Base-by-base conservation (phyloP, 164 flowering plant species). In the Vitis rotundifolia region DNA sequence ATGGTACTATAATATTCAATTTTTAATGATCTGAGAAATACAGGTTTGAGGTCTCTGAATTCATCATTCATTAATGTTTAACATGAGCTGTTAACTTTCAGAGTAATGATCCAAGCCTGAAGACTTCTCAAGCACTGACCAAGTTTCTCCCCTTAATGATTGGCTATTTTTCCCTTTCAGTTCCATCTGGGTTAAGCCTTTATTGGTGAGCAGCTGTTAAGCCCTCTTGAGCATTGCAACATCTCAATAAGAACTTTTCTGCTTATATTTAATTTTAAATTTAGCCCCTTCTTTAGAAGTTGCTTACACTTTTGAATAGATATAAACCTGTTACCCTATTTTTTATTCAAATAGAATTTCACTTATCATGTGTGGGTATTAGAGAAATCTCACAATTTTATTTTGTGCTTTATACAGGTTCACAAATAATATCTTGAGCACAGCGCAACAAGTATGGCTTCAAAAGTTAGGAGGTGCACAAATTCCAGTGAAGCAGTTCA, bases 181-280 rank as follows among this genome's bases (percentile, higher is more conserved):
- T 95, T 72, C 98, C 99, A 76, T 93, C 99, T 64, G 99, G 99
- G 69, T 84, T 95, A 69, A 90, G 97, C 70, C 97, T 95, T 70
- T 95, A 95, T 71, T 95, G 99, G 99, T 95, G 79, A 88, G 94
- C 72, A 70, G 62, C 54, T 76, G 63, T 64, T 68, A 49, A 26
- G 56, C 10, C 12, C 13, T 48, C 26, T 10, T 12, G 18, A 29
- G n/a, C 11, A 11, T 37, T 50, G 14, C 12, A 54, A 49, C 60
- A 31, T 53, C 37, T 61, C 49, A 61, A 29, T 14, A 13, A 3
- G 49, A 44, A 61, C 6, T 18, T 16, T 31, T 61, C 6, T 61
- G 37, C 2, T 14, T n/a, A n/a, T 61, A 31, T 1, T 37, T 7
- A 44, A 61, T 8, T 9, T 14, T 14, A 14, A 29, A 31, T 1